Percentiles rank a stretch among this genome's conserved stretches.
Evolutionary conservation across 768 basidiomycete species (phyloP).

Genomic region (Hygrocybe coccinea): DNA sequence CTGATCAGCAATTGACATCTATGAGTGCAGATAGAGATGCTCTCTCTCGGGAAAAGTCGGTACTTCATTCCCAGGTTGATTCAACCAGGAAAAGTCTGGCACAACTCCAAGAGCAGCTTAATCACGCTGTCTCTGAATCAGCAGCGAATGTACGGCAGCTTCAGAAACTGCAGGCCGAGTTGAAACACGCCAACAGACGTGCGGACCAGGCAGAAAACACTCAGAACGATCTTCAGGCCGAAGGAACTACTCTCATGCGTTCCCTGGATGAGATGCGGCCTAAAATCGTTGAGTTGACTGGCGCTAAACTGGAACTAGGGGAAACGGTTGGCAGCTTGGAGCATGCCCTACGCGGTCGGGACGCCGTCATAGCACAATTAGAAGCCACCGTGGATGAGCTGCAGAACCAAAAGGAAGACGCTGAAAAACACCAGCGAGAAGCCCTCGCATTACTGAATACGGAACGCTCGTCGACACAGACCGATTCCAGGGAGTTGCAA

Average conservation of each 20-base stretch:
- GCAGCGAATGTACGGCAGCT: slow-evolving; percentile 50
- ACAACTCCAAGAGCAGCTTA: slow-evolving; percentile 57
- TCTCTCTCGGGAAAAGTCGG: slow-evolving; percentile 46
- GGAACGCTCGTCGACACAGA: slow-evolving; percentile 45
- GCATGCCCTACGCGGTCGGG: slow-evolving; percentile 49
- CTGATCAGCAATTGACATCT: slow-evolving; percentile 41
- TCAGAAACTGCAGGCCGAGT: slow-evolving; percentile 59
- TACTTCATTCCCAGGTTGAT: slow-evolving; percentile 45
- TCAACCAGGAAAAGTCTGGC: slow-evolving; percentile 43
- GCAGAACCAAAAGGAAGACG: slow-evolving; percentile 45
- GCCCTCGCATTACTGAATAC: slow-evolving; percentile 46
- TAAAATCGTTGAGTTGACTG: slow-evolving; percentile 78
- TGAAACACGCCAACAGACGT: slow-evolving; percentile 57
- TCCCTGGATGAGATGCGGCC: slow-evolving; percentile 83
- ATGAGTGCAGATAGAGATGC: slow-evolving; percentile 43
- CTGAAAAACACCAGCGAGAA: slow-evolving; percentile 42
- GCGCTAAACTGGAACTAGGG: slow-evolving; percentile 60
- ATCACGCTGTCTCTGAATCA: slow-evolving; percentile 50
- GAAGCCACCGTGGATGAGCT: slow-evolving; percentile 55
- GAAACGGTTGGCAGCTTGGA: slow-evolving; percentile 60
- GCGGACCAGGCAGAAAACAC: slow-evolving; percentile 70
- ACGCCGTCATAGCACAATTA: slow-evolving; percentile 55
- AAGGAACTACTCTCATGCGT: slow-evolving; percentile 73
- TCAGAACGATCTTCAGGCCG: slow-evolving; percentile 67
- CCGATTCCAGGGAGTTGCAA: slow-evolving; percentile 55